phyloP scores from a whole-genome alignment of 192 early-diverging fungal genomes.

The Backusella tarrabulga region DNA sequence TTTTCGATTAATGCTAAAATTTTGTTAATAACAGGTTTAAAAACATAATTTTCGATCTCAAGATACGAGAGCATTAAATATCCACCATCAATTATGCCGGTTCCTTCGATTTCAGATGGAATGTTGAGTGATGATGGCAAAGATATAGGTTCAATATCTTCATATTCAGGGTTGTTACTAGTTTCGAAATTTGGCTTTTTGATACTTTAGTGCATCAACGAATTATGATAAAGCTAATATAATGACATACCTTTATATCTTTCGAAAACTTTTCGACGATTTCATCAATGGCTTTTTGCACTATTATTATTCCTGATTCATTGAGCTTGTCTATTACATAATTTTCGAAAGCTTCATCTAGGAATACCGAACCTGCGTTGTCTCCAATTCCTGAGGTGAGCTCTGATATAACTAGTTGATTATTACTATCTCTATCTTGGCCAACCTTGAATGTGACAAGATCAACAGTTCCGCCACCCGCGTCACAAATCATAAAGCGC shows the following conservation, averaged over 20 bases:
- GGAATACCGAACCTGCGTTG: no score
- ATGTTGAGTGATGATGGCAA: constrained; percentile 52
- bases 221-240: neutral
- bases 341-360: neutral
- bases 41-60: constrained; percentile 46
- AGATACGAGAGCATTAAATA: constrained; percentile 44
- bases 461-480: constrained; percentile 55
- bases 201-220: neutral
- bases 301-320: neutral
- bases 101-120: constrained; percentile 40
- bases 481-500: constrained; percentile 57
- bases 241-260: neutral
- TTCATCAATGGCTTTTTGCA: neutral
- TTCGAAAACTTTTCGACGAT: neutral
- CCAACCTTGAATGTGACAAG: constrained; percentile 54
- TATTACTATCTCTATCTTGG: constrained; percentile 36
- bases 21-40: constrained; percentile 55
- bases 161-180: constrained; percentile 51
- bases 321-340: neutral
- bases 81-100: constrained; percentile 47
- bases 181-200: constrained; percentile 39
- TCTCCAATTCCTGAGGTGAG: constrained; percentile 43
- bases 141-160: constrained; percentile 47
- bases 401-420: constrained; percentile 39
- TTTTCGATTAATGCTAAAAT: constrained; percentile 48